A percentile compares a stretch with the other conserved stretches of the same genome.
phyloP scores from a whole-genome alignment of 352 stramenopile genomes.

The Globisporangium camurandrum region DNA sequence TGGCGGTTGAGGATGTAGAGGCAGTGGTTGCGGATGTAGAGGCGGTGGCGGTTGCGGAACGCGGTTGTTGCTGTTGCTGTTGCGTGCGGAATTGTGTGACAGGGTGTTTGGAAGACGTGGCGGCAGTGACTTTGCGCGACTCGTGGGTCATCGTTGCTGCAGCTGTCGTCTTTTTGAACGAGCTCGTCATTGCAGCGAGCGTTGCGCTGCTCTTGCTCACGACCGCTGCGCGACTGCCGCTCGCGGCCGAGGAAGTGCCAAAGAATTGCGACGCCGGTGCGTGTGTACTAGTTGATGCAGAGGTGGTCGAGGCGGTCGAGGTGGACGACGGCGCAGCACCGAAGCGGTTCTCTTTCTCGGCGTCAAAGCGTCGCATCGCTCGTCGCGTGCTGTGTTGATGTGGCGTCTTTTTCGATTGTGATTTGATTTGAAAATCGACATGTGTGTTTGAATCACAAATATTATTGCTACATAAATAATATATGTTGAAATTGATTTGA shows the following conservation, averaged over 20 bases:
- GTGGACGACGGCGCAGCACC: conserved; percentile 5
- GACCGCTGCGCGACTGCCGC: conserved; percentile 15
- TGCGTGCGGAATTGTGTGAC: conserved; percentile 6
- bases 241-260: conserved; percentile 12
- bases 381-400: neutral
- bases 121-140: conserved; percentile 3
- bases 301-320: neutral
- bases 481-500: too few relatives aligned
- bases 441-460: too few relatives aligned
- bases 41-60: conserved; percentile 1
- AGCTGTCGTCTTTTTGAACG: conserved; percentile 1
- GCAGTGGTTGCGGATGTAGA: neutral
- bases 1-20: conserved; percentile 3
- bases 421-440: too few relatives aligned
- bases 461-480: too few relatives aligned
- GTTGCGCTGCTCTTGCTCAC: conserved; percentile 8
- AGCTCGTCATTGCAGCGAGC: conserved; percentile 6
- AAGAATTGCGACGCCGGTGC: conserved; percentile 15
- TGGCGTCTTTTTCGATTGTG: neutral
- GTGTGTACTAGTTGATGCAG: neutral
- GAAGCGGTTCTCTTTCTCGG: conserved; percentile 59
- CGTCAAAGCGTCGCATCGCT: conserved; percentile 53
- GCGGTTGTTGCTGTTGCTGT: conserved; percentile 5
- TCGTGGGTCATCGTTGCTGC: conserved; percentile 1
- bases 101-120: too few relatives aligned